A percentile compares a stretch with the other conserved stretches of the same genome.
Evolutionary conservation across 2,329 filamentous ascomycete species (phyloP).

Genomic region (Alternaria gansuensis): DNA sequence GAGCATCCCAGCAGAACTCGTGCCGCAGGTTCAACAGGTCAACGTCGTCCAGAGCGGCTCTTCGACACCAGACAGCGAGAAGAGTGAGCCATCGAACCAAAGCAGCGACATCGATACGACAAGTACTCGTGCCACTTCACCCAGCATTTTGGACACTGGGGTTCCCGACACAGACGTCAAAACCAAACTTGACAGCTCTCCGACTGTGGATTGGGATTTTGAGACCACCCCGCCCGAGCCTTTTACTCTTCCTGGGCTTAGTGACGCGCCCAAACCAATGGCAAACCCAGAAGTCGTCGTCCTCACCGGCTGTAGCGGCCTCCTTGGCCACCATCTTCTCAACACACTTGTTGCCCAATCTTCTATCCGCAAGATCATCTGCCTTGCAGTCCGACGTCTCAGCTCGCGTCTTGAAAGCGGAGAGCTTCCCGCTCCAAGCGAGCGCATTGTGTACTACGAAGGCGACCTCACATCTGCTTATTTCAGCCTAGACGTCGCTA

Average conservation of each 20-base stretch:
- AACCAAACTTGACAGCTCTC: background rate
- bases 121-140: background rate
- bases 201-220: background rate
- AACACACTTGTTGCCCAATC: background rate
- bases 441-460: background rate
- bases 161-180: background rate
- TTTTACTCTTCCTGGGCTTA: background rate
- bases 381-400: background rate
- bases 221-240: background rate
- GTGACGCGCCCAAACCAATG: background rate
- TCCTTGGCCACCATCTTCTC: slow-evolving; percentile 2
- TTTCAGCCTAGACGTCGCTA: background rate
- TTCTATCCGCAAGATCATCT: slow-evolving; percentile 3
- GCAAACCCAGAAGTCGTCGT: background rate
- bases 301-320: background rate
- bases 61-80: background rate
- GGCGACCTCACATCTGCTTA: background rate
- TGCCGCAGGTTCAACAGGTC: background rate
- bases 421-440: background rate
- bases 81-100: background rate
- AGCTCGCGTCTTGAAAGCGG: background rate
- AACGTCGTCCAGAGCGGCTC: background rate
- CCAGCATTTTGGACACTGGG: background rate
- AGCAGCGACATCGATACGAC: background rate
- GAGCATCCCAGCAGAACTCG: background rate